Conservation (phyloP, 495 filamentous ascomycete genomes). For the Aspergillus egyptiacus region DNA sequence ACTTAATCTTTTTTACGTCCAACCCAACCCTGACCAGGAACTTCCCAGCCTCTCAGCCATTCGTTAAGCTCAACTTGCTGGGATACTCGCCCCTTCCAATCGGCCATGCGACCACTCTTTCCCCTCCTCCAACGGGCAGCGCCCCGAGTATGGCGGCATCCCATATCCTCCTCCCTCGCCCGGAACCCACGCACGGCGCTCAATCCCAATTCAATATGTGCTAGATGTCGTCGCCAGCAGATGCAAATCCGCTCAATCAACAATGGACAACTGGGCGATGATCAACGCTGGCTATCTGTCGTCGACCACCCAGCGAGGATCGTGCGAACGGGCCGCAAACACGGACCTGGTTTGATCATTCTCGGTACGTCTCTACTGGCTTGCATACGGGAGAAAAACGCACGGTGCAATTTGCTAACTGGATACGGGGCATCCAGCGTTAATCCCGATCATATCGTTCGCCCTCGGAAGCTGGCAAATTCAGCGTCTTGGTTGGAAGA, state of each 20-base stretch:
- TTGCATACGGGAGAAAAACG: not conserved
- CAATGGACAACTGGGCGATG: constrained; percentile 44
- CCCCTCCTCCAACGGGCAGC: constrained; percentile 25
- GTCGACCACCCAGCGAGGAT: constrained; percentile 78
- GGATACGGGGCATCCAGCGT: constrained; percentile 42
- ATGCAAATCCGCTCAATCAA: constrained; percentile 30
- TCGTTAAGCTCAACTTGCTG: too few relatives aligned
- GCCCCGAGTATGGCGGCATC: constrained; percentile 20
- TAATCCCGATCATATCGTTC: constrained; percentile 90
- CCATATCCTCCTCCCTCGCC: constrained; percentile 16
- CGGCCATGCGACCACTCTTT: constrained; percentile 30
- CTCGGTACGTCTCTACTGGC: constrained; percentile 47
- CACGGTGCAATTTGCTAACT: not conserved
- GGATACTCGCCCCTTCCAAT: not conserved
- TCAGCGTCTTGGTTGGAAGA: constrained; percentile 89
- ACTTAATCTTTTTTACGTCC: too few relatives aligned
- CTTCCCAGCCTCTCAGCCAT: too few relatives aligned
- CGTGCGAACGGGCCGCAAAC: constrained; percentile 63
- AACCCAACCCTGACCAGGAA: too few relatives aligned
- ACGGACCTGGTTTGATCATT: constrained; percentile 77
- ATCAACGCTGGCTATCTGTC: constrained; percentile 69
- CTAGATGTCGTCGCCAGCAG: constrained; percentile 36
- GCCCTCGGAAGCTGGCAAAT: constrained; percentile 91
- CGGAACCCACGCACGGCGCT: constrained; percentile 17
- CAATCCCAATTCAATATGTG: constrained; percentile 33